A percentile compares a stretch with the other conserved stretches of the same genome.
phyloP scores from a whole-genome alignment of 23 red algal species.

The Gracilaria domingensis region DNA sequence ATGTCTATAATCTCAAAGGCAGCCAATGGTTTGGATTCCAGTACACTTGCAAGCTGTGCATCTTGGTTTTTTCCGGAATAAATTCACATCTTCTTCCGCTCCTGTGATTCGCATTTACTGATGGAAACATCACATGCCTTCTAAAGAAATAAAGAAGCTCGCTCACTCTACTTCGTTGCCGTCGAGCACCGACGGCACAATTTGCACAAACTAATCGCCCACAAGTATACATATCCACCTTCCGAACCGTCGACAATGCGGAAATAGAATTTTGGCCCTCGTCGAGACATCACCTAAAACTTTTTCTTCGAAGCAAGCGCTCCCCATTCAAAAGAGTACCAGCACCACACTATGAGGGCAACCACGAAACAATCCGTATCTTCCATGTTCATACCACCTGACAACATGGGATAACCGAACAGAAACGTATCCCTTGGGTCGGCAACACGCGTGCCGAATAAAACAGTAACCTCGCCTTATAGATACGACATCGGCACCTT shows the following conservation, averaged over 20 bases:
- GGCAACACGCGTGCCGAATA: no score
- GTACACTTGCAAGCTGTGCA: no score
- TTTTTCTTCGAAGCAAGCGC: not conserved
- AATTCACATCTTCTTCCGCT: no score
- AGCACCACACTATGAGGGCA: not conserved
- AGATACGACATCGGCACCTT: not conserved
- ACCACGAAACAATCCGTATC: not conserved
- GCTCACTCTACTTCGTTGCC: not conserved
- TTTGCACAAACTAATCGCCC: not conserved
- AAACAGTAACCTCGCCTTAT: no score
- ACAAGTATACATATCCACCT: not conserved
- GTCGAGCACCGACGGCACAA: not conserved
- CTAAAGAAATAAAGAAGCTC: conserved; percentile 15
- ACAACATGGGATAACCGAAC: not conserved
- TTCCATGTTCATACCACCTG: not conserved
- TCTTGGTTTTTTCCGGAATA: no score
- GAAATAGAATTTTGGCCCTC: not conserved
- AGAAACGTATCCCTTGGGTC: no score
- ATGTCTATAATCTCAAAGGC: no score
- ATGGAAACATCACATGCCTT: not conserved
- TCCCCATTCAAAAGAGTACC: not conserved
- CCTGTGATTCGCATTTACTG: no score
- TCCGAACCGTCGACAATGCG: not conserved
- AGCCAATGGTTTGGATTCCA: no score
- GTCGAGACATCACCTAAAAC: not conserved